Evolutionary conservation across 1,284 basidiomycete species (phyloP), one percentile per base, ranked within the genome.

Genomic region (Coniferiporia weirii): DNA sequence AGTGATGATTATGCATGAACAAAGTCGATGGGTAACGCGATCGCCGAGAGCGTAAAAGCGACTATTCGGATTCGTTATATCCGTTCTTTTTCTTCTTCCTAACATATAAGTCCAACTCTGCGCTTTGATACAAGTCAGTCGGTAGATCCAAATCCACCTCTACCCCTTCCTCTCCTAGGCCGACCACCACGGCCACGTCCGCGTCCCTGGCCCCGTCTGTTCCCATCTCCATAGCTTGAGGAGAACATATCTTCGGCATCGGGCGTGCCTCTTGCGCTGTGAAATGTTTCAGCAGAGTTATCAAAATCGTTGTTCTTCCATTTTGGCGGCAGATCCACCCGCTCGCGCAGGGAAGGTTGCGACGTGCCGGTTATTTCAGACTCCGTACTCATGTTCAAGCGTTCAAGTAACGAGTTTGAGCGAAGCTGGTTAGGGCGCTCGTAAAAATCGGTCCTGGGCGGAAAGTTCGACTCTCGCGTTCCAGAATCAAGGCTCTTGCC

Each of bases 341-440:
- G 59, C 1, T 54, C 52, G 7, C 52, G 51, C 19, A 54, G 44
- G 15, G 56, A 51, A 8, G 52, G 50, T 9, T 51, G 48, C n/a
- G 36, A 13, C 2, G 20, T 13, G 17, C 45, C 20, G 9, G 20
- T 20, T 9, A n/a, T 34, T 4, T 55, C 54, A 15, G 32, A 20
- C 12, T 50, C 60, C 15, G 22, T 27, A 36, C 32, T 54, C 60
- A 61, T 61, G 35, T 44, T 56, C 19, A 61, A 34, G 19, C 60
- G 60, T 10, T 61, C 50, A 32, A 61, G 55, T 15, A 61, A 46
- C 9, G 60, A 61, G 40, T 52, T 57, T 15, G 54, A 40, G 34
- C 60, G 60, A 4, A 34, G 45, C 15, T 48, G 48, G 9, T 44
- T 22, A 19, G 55, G 54, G 6, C 60, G 50, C 17, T 50, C 60